Conservation (phyloP, 306 rosid species). For the Vigna nakashimae region DNA sequence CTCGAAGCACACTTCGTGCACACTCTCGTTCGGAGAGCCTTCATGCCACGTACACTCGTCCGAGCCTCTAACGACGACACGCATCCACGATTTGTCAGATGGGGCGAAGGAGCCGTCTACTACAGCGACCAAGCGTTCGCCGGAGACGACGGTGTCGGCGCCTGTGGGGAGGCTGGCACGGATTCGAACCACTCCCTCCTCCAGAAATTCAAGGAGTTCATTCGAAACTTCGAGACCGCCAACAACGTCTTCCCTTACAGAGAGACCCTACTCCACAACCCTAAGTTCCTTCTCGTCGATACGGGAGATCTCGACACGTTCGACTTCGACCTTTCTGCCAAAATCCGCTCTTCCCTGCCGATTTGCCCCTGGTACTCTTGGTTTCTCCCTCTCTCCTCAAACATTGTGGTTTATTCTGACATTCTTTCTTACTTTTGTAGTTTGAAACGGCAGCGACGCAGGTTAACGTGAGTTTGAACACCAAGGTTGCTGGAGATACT, state of each 20-base stretch:
- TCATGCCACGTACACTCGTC: no score
- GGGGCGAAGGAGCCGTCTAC: slow-evolving; percentile 97
- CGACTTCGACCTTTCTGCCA: slow-evolving; percentile 75
- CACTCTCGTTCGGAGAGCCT: no score
- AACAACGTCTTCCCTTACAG: slow-evolving; percentile 81
- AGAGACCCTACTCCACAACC: slow-evolving; percentile 79
- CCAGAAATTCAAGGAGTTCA: slow-evolving; percentile 92
- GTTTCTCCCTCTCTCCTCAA: not conserved
- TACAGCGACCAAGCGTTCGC: slow-evolving; percentile 97
- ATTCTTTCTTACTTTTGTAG: slow-evolving; percentile 42
- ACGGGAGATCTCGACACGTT: slow-evolving; percentile 81
- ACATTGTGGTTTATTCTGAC: not conserved
- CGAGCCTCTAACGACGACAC: no score
- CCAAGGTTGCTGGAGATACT: slow-evolving; percentile 81
- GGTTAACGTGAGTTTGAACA: slow-evolving; percentile 76
- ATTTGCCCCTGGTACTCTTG: slow-evolving; percentile 71
- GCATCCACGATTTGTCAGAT: not conserved
- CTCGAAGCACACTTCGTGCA: no score
- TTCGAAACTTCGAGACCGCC: slow-evolving; percentile 77
- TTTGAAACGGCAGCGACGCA: slow-evolving; percentile 95
- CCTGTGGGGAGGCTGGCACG: slow-evolving; percentile 48
- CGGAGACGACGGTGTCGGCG: slow-evolving; percentile 62
- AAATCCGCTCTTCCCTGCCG: slow-evolving; percentile 82
- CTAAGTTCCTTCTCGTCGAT: slow-evolving; percentile 67
- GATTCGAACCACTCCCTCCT: slow-evolving; percentile 73